Conservation (phyloP, 495 filamentous ascomycete genomes). For the Penicillium flavigenum region DNA sequence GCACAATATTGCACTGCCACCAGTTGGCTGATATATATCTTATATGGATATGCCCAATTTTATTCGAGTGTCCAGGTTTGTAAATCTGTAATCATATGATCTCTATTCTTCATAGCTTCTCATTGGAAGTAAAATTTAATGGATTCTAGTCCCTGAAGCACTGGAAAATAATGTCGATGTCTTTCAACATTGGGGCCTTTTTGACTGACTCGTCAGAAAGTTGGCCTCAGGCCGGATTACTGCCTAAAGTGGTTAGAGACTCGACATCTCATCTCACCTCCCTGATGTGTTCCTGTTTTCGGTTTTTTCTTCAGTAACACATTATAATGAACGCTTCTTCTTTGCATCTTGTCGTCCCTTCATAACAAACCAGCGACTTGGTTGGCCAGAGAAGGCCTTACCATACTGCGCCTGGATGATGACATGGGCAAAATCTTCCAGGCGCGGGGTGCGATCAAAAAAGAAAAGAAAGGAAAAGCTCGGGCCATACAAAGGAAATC, state of each 20-base stretch:
- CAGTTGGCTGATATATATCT: neutral
- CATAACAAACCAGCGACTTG: neutral
- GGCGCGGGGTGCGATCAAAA: slow-evolving; percentile 6
- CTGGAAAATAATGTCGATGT: neutral
- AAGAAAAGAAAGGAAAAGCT: neutral
- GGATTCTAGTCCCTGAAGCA: neutral
- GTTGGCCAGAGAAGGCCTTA: neutral
- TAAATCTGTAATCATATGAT: neutral
- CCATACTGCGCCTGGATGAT: neutral
- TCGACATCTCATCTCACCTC: neutral
- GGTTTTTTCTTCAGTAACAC: neutral
- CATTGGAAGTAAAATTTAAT: neutral
- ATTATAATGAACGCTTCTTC: neutral
- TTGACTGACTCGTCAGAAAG: neutral
- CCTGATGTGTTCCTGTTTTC: neutral
- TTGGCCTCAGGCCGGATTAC: neutral
- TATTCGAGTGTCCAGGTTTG: neutral
- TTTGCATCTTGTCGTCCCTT: neutral
- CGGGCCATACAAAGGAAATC: neutral
- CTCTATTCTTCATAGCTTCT: neutral
- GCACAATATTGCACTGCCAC: neutral
- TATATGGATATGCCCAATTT: neutral
- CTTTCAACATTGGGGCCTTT: neutral
- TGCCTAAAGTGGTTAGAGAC: neutral
- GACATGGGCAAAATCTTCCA: neutral